phyloP scores from a whole-genome alignment of 257 asterid genomes.

The Solanum pennellii region DNA sequence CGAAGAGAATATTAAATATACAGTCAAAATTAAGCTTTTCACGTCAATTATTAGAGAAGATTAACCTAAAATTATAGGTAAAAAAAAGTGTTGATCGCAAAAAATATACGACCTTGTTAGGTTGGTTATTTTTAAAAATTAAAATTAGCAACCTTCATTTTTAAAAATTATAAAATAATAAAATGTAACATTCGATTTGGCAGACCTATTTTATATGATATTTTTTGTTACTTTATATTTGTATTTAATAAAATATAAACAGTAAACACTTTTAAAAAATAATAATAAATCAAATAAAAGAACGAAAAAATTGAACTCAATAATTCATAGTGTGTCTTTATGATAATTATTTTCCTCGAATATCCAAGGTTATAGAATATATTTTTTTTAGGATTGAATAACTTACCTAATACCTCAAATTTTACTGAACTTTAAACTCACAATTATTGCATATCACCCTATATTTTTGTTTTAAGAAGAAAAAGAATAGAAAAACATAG shows the following conservation, averaged over 20 bases:
- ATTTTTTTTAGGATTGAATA: too few species aligned
- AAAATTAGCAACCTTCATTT: too few species aligned
- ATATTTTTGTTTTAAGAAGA: too few species aligned
- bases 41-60: too few species aligned
- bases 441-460: neutral
- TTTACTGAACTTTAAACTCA: too few species aligned
- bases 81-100: neutral
- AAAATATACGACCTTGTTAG: neutral
- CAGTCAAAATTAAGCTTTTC: too few species aligned
- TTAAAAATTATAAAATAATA: too few species aligned
- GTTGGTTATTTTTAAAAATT: neutral
- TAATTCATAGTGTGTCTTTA: too few species aligned
- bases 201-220: neutral
- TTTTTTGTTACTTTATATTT: neutral
- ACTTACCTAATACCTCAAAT: neutral
- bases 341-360: neutral
- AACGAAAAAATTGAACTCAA: neutral
- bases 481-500: too few species aligned
- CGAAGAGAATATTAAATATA: too few species aligned
- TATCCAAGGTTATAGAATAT: neutral
- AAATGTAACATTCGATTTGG: neutral
- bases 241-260: neutral
- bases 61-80: neutral
- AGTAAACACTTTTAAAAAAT: neutral
- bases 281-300: neutral